phyloP scores from a whole-genome alignment of 2,329 filamentous ascomycete genomes.

The Fusarium albidum region DNA sequence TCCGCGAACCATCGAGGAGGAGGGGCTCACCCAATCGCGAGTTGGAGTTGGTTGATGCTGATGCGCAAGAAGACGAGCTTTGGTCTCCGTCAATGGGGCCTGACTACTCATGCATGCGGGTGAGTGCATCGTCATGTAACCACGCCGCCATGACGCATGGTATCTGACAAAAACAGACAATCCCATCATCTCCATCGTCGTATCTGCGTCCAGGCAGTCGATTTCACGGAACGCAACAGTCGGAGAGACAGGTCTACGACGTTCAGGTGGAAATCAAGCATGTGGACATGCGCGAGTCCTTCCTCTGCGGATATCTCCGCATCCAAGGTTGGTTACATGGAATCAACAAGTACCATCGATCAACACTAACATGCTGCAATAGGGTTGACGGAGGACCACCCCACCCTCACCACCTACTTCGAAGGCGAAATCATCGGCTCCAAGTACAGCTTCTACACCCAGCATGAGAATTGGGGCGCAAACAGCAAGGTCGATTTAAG shows the following conservation, averaged over 20 bases:
- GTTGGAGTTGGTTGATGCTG: slow-evolving; percentile 34
- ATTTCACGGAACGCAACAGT: slow-evolving; percentile 91
- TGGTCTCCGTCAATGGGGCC: slow-evolving; percentile 48
- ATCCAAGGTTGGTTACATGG: slow-evolving; percentile 78
- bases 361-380: slow-evolving; percentile 27
- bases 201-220: slow-evolving; percentile 87
- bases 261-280: slow-evolving; percentile 98
- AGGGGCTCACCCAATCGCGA: slow-evolving; percentile 30
- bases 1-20: slow-evolving; percentile 21
- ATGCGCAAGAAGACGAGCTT: slow-evolving; percentile 42
- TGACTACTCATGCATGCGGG: slow-evolving; percentile 49
- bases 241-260: slow-evolving; percentile 90
- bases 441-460: slow-evolving; percentile 93
- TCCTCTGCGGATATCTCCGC: slow-evolving; percentile 91
- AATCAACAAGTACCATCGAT: not conserved
- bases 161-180: slow-evolving; percentile 58
- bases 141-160: slow-evolving; percentile 6
- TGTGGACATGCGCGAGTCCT: slow-evolving; percentile 93
- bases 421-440: slow-evolving; percentile 97
- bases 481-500: slow-evolving; percentile 89
- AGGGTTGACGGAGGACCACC: slow-evolving; percentile 95
- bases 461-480: slow-evolving; percentile 90
- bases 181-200: slow-evolving; percentile 83
- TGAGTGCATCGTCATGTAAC: slow-evolving; percentile 34
- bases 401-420: slow-evolving; percentile 97